Evolutionary conservation across 2,329 filamentous ascomycete species (phyloP), one percentile per base, ranked within the genome.

Genomic region (Pseudogymnoascus verrucosus): DNA sequence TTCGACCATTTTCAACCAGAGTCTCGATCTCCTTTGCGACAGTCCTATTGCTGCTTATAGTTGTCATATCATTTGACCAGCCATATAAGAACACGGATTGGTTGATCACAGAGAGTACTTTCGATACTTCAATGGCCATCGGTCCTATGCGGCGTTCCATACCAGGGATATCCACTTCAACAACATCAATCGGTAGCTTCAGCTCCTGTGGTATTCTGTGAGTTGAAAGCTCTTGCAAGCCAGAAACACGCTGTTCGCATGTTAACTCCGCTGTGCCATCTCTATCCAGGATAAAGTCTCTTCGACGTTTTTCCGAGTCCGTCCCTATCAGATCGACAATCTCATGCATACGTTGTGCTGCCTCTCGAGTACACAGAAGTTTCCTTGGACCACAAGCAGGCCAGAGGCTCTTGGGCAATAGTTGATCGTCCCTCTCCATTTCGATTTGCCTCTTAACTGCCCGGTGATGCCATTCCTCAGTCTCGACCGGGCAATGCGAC

Each of bases 51-150:
- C 84, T 86, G 40, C 85, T 89, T 62, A 90, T 76, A 1, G 87
- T 90, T 3, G 85, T 88, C 40, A 80, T 71, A 0, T 79, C 77
- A 6, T 76, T 75, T 11, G 76, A 76, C 88, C 88, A 90, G 11
- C 87, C 87, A 69, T 86, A 85, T 61, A 89, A 75, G 70, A 90
- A 89, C 3, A 89, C 86, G n/a, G 84, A 85, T 61, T 77, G 73
- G 69, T 90, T 90, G 66, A 90, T 84, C 14, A 78, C 74, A 1
- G 80, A 84, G 61, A 89, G 75, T 5, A 78, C 75, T 10, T 77
- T 68, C 1, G 74, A 74, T 39, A 86, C 76, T 63, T 77, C 76
- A 12, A 73, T 65, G 19, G 74, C 75, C 11, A 82, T 77, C 1
- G 71, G 65, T 21, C 82, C 83, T 6, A 86, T 74, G 11, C 67